Percentiles rank a stretch among this genome's conserved stretches.
Evolutionary conservation across 768 basidiomycete genomes (phyloP).

Genomic region (Gelatoporia subvermispora): DNA sequence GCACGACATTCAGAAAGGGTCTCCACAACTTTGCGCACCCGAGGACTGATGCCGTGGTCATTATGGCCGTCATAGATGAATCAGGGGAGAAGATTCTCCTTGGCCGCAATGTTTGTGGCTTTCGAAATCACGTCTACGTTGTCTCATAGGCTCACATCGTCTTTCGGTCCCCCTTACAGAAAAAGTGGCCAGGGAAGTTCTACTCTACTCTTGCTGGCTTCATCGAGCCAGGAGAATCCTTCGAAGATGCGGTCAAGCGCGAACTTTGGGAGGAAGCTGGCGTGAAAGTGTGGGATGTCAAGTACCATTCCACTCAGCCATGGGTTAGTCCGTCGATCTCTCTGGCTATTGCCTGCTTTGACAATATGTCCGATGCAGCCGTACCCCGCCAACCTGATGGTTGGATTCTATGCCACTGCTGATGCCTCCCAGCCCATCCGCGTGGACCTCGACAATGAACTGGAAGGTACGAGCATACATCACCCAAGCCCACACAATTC

Average conservation of each 20-base stretch:
- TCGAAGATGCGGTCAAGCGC: constrained; percentile 88
- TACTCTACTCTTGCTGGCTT: constrained; percentile 94
- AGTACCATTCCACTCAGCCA: constrained; percentile 83
- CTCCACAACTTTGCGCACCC: constrained; percentile 85
- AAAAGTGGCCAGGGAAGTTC: constrained; percentile 52
- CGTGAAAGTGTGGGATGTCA: constrained; percentile 75
- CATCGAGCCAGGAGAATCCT: constrained; percentile 88
- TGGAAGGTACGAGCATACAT: constrained; percentile 62
- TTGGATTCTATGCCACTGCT: constrained; percentile 81
- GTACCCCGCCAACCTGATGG: constrained; percentile 86
- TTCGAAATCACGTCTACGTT: not conserved
- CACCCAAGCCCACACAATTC: not conserved
- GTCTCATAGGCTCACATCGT: not conserved
- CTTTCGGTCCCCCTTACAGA: constrained; percentile 30
- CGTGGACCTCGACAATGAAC: constrained; percentile 88
- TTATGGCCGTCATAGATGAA: constrained; percentile 82
- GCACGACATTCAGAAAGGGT: constrained; percentile 53
- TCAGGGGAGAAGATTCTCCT: constrained; percentile 80
- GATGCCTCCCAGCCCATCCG: constrained; percentile 72
- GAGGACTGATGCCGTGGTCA: constrained; percentile 84
- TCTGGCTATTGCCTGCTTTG: not conserved
- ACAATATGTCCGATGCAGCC: constrained; percentile 46
- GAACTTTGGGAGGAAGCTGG: constrained; percentile 98
- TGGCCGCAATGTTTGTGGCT: constrained; percentile 69
- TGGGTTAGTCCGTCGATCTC: constrained; percentile 50